Evolutionary conservation across 306 rosid species (phyloP).

Genomic region (Citrullus mucosospermus): DNA sequence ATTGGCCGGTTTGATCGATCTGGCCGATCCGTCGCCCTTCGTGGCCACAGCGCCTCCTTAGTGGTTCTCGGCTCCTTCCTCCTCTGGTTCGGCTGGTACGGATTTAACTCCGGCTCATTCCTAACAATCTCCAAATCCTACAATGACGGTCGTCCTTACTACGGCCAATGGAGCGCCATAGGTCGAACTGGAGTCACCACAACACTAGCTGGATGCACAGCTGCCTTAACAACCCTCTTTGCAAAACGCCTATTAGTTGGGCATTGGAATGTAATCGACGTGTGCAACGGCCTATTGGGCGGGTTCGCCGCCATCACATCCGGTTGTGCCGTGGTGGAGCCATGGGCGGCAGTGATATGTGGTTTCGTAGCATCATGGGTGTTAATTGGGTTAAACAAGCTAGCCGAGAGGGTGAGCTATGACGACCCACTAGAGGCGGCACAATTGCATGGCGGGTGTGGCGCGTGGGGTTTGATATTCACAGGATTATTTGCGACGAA

Average conservation of each 20-base stretch:
- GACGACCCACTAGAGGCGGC: slow-evolving; percentile 80
- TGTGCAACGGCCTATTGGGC: slow-evolving; percentile 64
- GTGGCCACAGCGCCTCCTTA: slow-evolving; percentile 56
- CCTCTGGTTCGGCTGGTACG: slow-evolving; percentile 87
- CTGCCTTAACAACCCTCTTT: slow-evolving; percentile 55
- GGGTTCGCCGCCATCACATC: slow-evolving; percentile 74
- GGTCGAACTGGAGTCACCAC: slow-evolving; percentile 80
- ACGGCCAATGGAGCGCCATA: slow-evolving; percentile 80
- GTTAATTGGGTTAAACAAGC: slow-evolving; percentile 37
- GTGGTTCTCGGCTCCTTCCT: slow-evolving; percentile 63
- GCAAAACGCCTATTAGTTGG: slow-evolving; percentile 52
- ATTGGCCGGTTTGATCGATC: slow-evolving; percentile 54
- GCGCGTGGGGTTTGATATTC: slow-evolving; percentile 69
- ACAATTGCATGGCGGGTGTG: slow-evolving; percentile 75
- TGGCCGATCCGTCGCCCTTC: slow-evolving; percentile 46
- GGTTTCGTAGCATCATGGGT: slow-evolving; percentile 70
- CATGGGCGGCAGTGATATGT: slow-evolving; percentile 66
- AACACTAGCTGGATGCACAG: slow-evolving; percentile 61
- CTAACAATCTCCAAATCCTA: slow-evolving; percentile 34
- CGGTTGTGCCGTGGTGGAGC: slow-evolving; percentile 68
- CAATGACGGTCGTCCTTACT: slow-evolving; percentile 11
- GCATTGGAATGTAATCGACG: slow-evolving; percentile 71
- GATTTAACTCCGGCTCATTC: slow-evolving; percentile 75
- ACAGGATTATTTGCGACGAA: slow-evolving; percentile 49
- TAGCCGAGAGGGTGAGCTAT: slow-evolving; percentile 32